These are phyloP conservation scores for Austroboletus niveus DNA, from an alignment of 1,284 basidiomycete genomes.

Conservation along the genomic window DNA sequence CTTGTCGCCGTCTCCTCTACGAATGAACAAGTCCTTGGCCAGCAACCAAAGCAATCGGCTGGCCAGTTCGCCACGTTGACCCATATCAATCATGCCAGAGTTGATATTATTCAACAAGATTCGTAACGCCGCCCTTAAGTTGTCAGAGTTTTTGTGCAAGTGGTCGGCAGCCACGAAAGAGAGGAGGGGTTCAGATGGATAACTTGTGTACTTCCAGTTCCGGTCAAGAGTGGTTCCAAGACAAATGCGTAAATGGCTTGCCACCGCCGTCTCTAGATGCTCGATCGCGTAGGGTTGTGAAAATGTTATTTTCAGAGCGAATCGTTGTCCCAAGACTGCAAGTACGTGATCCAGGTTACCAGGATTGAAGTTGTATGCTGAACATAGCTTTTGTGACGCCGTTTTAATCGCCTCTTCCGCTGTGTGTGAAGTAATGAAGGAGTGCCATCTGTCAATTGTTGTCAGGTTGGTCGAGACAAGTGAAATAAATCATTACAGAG, in stretches of 20 bases:
- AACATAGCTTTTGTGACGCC: constrained; percentile 1
- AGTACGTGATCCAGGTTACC: background rate
- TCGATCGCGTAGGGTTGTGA: constrained; percentile 7
- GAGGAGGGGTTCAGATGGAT: constrained; percentile 12
- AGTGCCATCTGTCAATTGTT: background rate
- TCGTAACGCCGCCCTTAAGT: rapidly evolving
- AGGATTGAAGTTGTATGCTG: background rate
- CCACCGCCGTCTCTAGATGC: constrained; percentile 4
- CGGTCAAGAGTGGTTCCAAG: constrained; percentile 6
- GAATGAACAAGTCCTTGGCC: constrained; percentile 12
- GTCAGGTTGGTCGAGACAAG: background rate
- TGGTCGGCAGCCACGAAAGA: constrained; percentile 6
- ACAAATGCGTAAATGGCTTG: constrained; percentile 6
- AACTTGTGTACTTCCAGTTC: constrained; percentile 5
- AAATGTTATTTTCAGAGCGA: constrained; percentile 3
- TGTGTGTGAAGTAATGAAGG: background rate
- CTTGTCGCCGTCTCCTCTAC: background rate
- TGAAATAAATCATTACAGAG: background rate
- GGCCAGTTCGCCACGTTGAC: constrained; percentile 4
- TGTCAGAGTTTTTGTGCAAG: background rate
- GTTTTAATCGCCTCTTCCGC: background rate
- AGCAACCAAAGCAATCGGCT: constrained; percentile 13
- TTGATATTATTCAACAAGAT: background rate
- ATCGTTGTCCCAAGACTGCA: constrained; percentile 9
- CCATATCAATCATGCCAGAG: constrained; percentile 11